Conservation (phyloP, 257 asterid species). For the Primulina tabacum region DNA sequence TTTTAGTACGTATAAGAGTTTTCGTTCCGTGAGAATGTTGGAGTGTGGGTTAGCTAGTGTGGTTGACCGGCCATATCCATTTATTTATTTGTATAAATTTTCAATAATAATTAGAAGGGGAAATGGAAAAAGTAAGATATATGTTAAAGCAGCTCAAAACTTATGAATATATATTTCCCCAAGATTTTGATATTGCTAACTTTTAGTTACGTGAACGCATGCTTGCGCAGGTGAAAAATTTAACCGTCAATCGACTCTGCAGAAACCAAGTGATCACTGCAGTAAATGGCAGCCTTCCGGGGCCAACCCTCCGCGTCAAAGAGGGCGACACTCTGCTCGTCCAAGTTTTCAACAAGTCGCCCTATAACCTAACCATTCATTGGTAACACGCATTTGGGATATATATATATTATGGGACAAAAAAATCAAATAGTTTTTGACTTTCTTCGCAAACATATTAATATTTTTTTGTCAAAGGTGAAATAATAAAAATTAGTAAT, state of each 20-base stretch:
- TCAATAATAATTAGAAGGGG: too few relatives aligned
- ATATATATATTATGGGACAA: too few relatives aligned
- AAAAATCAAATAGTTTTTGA: too few relatives aligned
- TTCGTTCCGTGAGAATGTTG: too few relatives aligned
- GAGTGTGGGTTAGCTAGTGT: too few relatives aligned
- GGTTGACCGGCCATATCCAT: too few relatives aligned
- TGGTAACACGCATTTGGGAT: constrained; percentile 30
- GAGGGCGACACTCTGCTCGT: constrained; percentile 72
- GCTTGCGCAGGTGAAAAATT: constrained; percentile 55
- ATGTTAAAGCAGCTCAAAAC: too few relatives aligned
- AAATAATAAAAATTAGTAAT: not conserved
- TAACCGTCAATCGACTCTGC: constrained; percentile 48
- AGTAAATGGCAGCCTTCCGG: constrained; percentile 64
- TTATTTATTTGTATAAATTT: too few relatives aligned
- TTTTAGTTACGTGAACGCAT: not conserved
- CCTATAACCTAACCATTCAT: constrained; percentile 59
- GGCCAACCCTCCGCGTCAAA: constrained; percentile 46
- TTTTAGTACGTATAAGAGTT: too few relatives aligned
- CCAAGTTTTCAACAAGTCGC: constrained; percentile 55
- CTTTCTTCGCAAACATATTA: too few relatives aligned
- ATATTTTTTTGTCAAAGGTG: not conserved
- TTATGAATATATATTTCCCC: too few relatives aligned
- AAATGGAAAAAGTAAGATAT: too few relatives aligned
- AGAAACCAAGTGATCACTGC: constrained; percentile 52
- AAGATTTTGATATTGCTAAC: not conserved